These are phyloP conservation scores for Lepidium aucheri DNA, from an alignment of 345 rosid genomes.

Conservation along the genomic window DNA sequence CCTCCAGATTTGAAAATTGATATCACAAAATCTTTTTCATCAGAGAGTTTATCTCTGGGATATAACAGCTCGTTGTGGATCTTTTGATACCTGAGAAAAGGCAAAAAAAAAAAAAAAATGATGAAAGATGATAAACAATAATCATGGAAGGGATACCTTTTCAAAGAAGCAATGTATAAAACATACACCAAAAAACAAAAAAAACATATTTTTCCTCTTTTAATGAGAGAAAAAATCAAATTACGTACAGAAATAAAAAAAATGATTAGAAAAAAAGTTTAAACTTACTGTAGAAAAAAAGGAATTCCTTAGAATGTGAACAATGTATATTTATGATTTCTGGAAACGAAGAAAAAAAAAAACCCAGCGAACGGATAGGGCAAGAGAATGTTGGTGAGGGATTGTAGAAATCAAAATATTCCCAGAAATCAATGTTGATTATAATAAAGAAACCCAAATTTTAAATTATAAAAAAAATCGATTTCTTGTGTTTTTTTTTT, in stretches of 20 bases:
- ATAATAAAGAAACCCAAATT: neutral
- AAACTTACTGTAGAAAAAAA: constrained; percentile 16
- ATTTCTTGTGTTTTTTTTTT: constrained; percentile 11
- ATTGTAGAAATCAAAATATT: constrained; percentile 36
- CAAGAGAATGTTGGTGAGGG: constrained; percentile 17
- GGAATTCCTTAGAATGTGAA: neutral
- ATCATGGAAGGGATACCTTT: constrained; percentile 36
- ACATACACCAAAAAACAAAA: neutral
- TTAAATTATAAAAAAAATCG: neutral
- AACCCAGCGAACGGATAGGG: neutral
- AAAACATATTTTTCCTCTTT: neutral
- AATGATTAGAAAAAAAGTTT: neutral
- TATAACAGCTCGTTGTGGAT: constrained; percentile 25
- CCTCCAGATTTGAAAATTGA: constrained; percentile 13
- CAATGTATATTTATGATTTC: constrained; percentile 4
- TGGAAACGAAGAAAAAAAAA: neutral
- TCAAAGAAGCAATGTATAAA: constrained; percentile 41
- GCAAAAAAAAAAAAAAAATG: too few species aligned
- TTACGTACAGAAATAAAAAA: constrained; percentile 8
- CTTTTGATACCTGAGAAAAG: constrained; percentile 15
- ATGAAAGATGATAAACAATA: neutral
- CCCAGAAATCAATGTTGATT: constrained; percentile 26
- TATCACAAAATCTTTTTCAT: constrained; percentile 33
- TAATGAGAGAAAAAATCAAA: neutral
- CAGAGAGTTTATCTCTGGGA: constrained; percentile 20